Percentiles rank a stretch among this genome's conserved stretches.
These are phyloP conservation scores for Xylaria acuta DNA, from an alignment of 495 filamentous ascomycete species.

Conservation along the genomic window DNA sequence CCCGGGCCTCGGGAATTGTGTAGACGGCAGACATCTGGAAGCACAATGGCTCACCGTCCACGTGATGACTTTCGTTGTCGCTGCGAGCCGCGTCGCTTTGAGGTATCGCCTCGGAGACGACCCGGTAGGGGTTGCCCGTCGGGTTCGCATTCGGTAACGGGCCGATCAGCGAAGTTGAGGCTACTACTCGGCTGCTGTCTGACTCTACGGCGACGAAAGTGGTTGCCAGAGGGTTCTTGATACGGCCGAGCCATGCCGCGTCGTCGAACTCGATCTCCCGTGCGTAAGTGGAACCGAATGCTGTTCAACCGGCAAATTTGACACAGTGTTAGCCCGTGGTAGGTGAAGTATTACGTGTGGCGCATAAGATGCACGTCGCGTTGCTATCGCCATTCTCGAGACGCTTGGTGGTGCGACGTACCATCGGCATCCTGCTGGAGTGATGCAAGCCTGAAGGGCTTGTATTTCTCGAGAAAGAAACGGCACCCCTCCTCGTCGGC, in stretches of 20 bases:
- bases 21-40: slow-evolving; percentile 55
- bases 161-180: slow-evolving; percentile 37
- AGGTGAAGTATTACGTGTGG: neutral
- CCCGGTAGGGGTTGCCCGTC: slow-evolving; percentile 35
- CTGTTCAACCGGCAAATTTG: slow-evolving; percentile 16
- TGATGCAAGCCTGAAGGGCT: slow-evolving; percentile 42
- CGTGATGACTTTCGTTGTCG: slow-evolving; percentile 25
- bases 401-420: slow-evolving; percentile 16
- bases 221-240: slow-evolving; percentile 52
- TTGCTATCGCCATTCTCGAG: neutral
- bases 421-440: slow-evolving; percentile 38
- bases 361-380: neutral
- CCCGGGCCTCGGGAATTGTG: slow-evolving; percentile 49
- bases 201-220: slow-evolving; percentile 49
- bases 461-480: slow-evolving; percentile 37
- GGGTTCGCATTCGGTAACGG: slow-evolving; percentile 33
- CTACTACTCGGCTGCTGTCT: slow-evolving; percentile 32
- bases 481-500: slow-evolving; percentile 37
- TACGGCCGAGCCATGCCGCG: slow-evolving; percentile 49
- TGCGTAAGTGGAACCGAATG: slow-evolving; percentile 58
- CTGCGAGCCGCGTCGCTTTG: slow-evolving; percentile 16
- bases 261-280: slow-evolving; percentile 50
- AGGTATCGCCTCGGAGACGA: slow-evolving; percentile 16
- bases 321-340: slow-evolving; percentile 1
- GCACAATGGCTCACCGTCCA: slow-evolving; percentile 26